phyloP scores from a whole-genome alignment of 2,329 filamentous ascomycete species.

The Mollisiaceae sp. region DNA sequence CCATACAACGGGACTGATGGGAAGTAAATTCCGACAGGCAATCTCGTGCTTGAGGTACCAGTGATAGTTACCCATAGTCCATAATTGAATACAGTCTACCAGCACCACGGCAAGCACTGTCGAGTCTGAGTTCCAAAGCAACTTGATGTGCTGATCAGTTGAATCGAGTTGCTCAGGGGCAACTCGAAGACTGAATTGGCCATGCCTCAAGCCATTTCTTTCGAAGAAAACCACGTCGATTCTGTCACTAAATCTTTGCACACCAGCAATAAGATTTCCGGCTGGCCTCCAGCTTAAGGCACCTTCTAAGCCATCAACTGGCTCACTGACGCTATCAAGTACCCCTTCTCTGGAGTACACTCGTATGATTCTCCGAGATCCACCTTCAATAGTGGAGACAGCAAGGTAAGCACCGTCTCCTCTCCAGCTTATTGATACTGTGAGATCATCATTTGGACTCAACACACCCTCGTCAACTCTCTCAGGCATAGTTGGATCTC shows the following conservation, averaged over 20 bases:
- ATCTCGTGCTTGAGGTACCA: constrained; percentile 98
- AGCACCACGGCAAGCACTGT: constrained; percentile 85
- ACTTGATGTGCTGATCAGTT: constrained; percentile 61
- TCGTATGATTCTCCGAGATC: constrained; percentile 76
- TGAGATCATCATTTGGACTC: constrained; percentile 74
- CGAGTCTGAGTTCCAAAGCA: constrained; percentile 92
- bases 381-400: constrained; percentile 77
- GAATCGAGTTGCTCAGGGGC: constrained; percentile 61
- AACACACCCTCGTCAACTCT: constrained; percentile 83
- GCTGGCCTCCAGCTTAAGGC: constrained; percentile 89
- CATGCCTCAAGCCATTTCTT: constrained; percentile 95
- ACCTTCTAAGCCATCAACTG: constrained; percentile 88
- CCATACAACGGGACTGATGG: constrained; percentile 59
- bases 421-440: constrained; percentile 83
- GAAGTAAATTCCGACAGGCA: constrained; percentile 48
- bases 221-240: constrained; percentile 94
- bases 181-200: constrained; percentile 82
- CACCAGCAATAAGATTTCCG: constrained; percentile 87
- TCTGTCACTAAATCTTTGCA: constrained; percentile 73
- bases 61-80: constrained; percentile 97
- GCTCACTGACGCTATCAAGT: constrained; percentile 92
- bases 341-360: constrained; percentile 90
- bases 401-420: constrained; percentile 93
- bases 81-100: constrained; percentile 79
- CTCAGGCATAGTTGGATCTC: constrained; percentile 94